These are phyloP conservation scores for Torulaspora indica DNA, from an alignment of 805 yeast genomes.

Conservation along the genomic window DNA sequence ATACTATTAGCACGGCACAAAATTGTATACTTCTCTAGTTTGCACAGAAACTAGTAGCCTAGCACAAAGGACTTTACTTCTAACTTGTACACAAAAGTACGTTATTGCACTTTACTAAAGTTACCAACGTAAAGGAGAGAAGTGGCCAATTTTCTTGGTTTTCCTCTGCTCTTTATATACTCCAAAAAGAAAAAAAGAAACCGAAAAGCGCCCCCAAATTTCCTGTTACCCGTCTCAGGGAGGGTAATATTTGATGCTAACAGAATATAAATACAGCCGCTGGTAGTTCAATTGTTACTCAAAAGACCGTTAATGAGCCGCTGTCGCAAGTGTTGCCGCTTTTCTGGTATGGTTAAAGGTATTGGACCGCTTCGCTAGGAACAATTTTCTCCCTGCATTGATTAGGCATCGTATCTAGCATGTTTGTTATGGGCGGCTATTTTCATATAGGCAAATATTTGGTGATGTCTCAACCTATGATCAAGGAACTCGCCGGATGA, in stretches of 20 bases:
- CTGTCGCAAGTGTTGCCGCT: no score
- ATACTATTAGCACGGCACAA: constrained; percentile 1
- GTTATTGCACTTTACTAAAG: background rate
- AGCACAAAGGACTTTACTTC: constrained; percentile 3
- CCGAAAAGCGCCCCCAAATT: background rate
- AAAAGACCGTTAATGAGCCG: background rate
- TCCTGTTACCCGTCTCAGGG: background rate
- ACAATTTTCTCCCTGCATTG: no score
- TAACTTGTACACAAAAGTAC: constrained; percentile 3
- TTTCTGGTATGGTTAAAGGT: no score
- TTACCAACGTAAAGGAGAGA: background rate
- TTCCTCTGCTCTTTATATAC: background rate
- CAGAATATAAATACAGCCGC: background rate
- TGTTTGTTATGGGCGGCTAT: constrained; percentile 1
- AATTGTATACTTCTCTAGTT: constrained; percentile 1
- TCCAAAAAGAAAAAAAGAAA: background rate
- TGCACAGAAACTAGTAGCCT: constrained; percentile 2
- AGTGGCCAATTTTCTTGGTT: background rate
- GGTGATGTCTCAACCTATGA: background rate
- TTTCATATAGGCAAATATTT: background rate
- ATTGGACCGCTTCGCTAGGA: no score
- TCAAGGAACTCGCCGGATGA: background rate
- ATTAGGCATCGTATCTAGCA: no score
- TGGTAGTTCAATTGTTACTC: background rate
- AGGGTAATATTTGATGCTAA: no score